Evolutionary conservation across 768 basidiomycete genomes (phyloP).

Genomic region (Pleurotus tuoliensis): DNA sequence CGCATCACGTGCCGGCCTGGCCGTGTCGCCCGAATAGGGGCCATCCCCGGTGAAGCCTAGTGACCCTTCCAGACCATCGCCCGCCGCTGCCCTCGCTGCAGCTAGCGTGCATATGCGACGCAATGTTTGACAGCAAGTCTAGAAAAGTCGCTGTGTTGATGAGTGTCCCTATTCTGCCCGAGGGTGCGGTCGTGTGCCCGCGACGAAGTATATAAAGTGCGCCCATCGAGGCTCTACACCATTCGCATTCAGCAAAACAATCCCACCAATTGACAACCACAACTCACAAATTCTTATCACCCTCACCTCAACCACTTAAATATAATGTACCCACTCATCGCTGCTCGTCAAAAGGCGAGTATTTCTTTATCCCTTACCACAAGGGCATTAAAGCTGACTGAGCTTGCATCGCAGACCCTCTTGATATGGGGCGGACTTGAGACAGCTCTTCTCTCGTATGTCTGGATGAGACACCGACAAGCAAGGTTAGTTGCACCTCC

Average conservation of each 20-base stretch:
- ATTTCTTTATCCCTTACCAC: neutral
- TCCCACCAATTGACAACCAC: neutral
- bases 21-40: neutral
- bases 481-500: slow-evolving; percentile 15
- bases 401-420: slow-evolving; percentile 22
- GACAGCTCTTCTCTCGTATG: slow-evolving; percentile 23
- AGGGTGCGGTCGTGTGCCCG: neutral
- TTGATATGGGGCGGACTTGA: slow-evolving; percentile 31
- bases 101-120: neutral
- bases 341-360: neutral
- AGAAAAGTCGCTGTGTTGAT: neutral
- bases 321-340: slow-evolving; percentile 3
- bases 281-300: slow-evolving; percentile 5
- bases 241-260: neutral
- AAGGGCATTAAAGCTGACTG: neutral
- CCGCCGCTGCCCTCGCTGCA: neutral
- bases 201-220: slow-evolving; percentile 1
- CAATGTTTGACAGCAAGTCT: neutral
- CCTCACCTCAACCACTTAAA: neutral
- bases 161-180: neutral
- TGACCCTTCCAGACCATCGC: neutral
- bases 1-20: neutral
- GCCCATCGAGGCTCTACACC: neutral
- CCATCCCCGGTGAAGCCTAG: too few species aligned
- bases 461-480: slow-evolving; percentile 25